Percentiles rank a stretch among this genome's conserved stretches.
phyloP scores from a whole-genome alignment of 2,329 filamentous ascomycete genomes.

The Drechslerella dactyloides region DNA sequence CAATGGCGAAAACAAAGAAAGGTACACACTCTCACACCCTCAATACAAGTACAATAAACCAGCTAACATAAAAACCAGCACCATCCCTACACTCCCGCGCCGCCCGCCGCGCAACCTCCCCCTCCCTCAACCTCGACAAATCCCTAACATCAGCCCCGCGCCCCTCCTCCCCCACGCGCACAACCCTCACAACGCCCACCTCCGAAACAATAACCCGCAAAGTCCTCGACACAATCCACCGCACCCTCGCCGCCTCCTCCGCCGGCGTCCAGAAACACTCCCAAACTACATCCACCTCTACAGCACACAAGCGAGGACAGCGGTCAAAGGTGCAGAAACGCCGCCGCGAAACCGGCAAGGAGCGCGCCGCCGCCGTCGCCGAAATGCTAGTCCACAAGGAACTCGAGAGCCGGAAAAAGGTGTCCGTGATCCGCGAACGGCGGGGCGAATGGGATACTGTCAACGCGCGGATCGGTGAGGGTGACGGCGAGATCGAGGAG shows the following conservation, averaged over 20 bases:
- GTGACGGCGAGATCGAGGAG: slow-evolving; percentile 29
- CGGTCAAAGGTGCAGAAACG: slow-evolving; percentile 45
- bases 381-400: slow-evolving; percentile 43
- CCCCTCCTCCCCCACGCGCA: slow-evolving; percentile 55
- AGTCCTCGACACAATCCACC: slow-evolving; percentile 47
- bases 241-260: slow-evolving; percentile 30
- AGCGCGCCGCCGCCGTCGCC: slow-evolving; percentile 37
- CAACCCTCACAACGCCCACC: slow-evolving; percentile 54
- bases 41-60: slow-evolving; percentile 5
- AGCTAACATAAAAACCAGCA: slow-evolving; percentile 10
- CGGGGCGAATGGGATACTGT: slow-evolving; percentile 43
- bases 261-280: slow-evolving; percentile 34
- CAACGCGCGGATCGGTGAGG: slow-evolving; percentile 28
- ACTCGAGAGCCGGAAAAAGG: slow-evolving; percentile 36
- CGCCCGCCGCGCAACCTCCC: slow-evolving; percentile 73
- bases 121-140: slow-evolving; percentile 74
- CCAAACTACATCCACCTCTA: background rate
- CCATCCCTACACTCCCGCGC: slow-evolving; percentile 69
- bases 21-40: slow-evolving; percentile 7
- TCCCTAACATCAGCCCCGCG: slow-evolving; percentile 67
- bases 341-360: slow-evolving; percentile 35
- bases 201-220: slow-evolving; percentile 47
- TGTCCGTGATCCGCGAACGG: slow-evolving; percentile 45
- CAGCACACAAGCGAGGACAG: slow-evolving; percentile 26
- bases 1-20: slow-evolving; percentile 47